Evolutionary conservation across 2,329 filamentous ascomycete genomes (phyloP).

Genomic region (Ophiobolus disseminans): DNA sequence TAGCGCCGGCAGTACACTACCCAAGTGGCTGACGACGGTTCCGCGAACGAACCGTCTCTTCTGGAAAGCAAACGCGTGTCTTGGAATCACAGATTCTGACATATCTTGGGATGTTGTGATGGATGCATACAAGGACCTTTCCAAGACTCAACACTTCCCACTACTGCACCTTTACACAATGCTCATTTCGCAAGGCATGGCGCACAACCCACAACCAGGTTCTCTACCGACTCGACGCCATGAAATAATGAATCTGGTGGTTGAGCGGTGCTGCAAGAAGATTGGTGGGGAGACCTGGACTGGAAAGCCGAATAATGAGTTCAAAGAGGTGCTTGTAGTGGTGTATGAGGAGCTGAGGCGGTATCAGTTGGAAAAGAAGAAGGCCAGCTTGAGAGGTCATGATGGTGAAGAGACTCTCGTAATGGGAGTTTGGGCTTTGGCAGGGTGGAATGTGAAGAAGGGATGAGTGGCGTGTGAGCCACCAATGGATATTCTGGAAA

Average conservation of each 20-base stretch:
- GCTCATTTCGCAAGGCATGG: slow-evolving; percentile 39
- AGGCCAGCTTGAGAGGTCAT: slow-evolving; percentile 35
- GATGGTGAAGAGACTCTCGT: slow-evolving; percentile 34
- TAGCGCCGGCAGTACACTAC: slow-evolving; percentile 28
- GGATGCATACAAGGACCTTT: slow-evolving; percentile 21
- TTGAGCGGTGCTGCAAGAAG: slow-evolving; percentile 36
- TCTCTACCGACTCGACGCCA: slow-evolving; percentile 22
- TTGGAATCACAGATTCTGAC: slow-evolving; percentile 18
- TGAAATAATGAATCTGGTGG: slow-evolving; percentile 34
- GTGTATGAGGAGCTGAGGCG: slow-evolving; percentile 38
- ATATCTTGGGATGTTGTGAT: slow-evolving; percentile 35
- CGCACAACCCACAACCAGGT: slow-evolving; percentile 17
- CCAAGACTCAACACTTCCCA: slow-evolving; percentile 25
- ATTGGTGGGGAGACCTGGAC: slow-evolving; percentile 25
- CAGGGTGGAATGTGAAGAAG: slow-evolving; percentile 20
- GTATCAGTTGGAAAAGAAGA: slow-evolving; percentile 31
- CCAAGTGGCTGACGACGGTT: slow-evolving; percentile 32
- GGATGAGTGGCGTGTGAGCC: no score
- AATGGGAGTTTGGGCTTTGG: slow-evolving; percentile 59
- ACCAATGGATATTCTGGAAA: no score
- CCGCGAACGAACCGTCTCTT: slow-evolving; percentile 29
- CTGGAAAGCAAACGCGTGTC: slow-evolving; percentile 40
- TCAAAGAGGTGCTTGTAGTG: slow-evolving; percentile 31
- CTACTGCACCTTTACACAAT: slow-evolving; percentile 41
- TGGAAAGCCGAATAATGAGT: slow-evolving; percentile 26